Evolutionary conservation across 495 filamentous ascomycete species (phyloP), one percentile per base, ranked within the genome.

Genomic region (Lophiotrema nucula): DNA sequence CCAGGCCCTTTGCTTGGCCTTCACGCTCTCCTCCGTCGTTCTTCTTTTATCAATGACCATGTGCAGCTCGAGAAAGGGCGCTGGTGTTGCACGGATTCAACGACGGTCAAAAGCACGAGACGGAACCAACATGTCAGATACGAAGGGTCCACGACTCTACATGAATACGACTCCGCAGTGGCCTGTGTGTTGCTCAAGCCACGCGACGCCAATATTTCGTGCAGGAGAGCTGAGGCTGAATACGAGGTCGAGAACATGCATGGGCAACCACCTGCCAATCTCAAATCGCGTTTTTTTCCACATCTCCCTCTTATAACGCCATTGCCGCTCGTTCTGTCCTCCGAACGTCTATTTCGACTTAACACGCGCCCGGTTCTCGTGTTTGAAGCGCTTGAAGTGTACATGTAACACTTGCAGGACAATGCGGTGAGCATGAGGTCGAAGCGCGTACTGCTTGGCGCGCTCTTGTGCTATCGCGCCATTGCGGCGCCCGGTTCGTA

Each of bases 171-270:
- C 19, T n/a, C 27, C 53, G 28, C 24, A 21, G 22, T 22, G 15
- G n/a, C 39, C 51, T 54, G 39, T 41, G 35, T 31, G n/a, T 38
- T 11, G 25, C 16, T 3, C 15, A 12, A 26, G 55, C 55, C 55
- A 58, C 55, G 35, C 52, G 52, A 58, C 16, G 33, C 23, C 55
- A 58, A 58, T 58, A 51, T 26, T 43, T 18, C 2, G 16, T 51
- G 55, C 55, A 58, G 25, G 38, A 47, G 41, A 52, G 35, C 53
- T 49, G 54, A 43, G 46, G 55, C 55, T 51, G 55, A 58, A 50
- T 58, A 58, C 55, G 55, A 50, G 55, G 22, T 50, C 44, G n/a
- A 43, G 13, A 31, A 16, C 22, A 24, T 21, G 23, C 23, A 15
- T n/a, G 13, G 23, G 6, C 16, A 50, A 44, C 55, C 35, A 58